A percentile compares a stretch with the other conserved stretches of the same genome.
Conservation (phyloP, 306 rosid species). For the Adenanthera pavonina region DNA sequence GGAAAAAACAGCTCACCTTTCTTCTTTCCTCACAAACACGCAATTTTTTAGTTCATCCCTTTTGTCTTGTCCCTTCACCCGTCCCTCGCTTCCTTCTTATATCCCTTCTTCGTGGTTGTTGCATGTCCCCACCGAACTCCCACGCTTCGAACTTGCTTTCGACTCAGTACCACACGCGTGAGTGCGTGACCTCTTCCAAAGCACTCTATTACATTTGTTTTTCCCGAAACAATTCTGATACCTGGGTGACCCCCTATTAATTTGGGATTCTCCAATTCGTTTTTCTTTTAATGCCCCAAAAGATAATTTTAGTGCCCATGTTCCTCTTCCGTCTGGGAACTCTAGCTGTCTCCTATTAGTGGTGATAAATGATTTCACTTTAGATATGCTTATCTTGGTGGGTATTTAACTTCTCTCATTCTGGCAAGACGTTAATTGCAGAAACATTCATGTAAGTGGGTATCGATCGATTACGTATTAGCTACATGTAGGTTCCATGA, state of each 20-base stretch:
- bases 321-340: constrained; percentile 41
- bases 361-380: constrained; percentile 1
- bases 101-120: neutral
- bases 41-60: neutral
- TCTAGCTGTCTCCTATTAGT: constrained; percentile 43
- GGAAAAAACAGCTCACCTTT: neutral
- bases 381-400: constrained; percentile 47
- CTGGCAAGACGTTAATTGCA: constrained; percentile 18
- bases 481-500: neutral
- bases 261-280: constrained; percentile 20
- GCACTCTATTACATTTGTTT: neutral
- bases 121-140: neutral
- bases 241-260: neutral
- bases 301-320: constrained; percentile 4
- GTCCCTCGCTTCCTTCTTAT: neutral
- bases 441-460: constrained; percentile 37
- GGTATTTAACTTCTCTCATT: constrained; percentile 27
- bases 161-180: neutral
- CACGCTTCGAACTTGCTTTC: constrained; percentile 3
- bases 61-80: neutral
- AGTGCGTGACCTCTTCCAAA: neutral
- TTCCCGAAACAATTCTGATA: too few species aligned
- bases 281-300: constrained; percentile 7
- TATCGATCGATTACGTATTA: neutral
- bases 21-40: neutral